Evolutionary conservation across 2,329 filamentous ascomycete species (phyloP), one percentile per base, ranked within the genome.

Genomic region (Penicillium frequentans): DNA sequence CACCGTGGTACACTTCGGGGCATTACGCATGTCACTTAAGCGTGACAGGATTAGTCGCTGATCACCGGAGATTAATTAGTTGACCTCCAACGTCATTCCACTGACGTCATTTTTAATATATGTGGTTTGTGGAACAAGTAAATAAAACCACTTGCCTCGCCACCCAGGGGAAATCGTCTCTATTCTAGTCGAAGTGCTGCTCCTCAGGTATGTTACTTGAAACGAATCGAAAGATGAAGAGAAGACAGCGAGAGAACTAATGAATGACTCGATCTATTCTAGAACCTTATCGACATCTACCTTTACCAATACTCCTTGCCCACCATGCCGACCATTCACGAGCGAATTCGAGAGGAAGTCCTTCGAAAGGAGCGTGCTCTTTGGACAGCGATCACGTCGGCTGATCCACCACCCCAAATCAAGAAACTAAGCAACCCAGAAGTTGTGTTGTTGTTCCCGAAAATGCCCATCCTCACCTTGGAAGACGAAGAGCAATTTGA

Each of bases 311-410:
- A 39, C 26, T 27, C 24, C 16, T 42, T 29, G 9, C 27, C 9
- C 58, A 60, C 39, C 49, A 75, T 75, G 73, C 65, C 71, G 24
- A 58, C 67, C 27, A 75, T 75, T 45, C 69, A 75, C 68, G 70
- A 75, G 24, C 69, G 72, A 21, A 75, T 75, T 59, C 68, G 69
- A 35, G 63, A 73, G 21, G 72, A 74, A 46, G 64, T 75, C 49
- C 61, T 72, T 50, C 58, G 62, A 54, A 71, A 72, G 50, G 71
- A 74, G 56, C 72, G 69, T 16, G 66, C 68, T 0, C 67, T 75
- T 7, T 75, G 73, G 73, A 73, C 71, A 6, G 70, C 73, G 1
- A 60, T 75, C n/a, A 75, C 73, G 9, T 74, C 71, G 0, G 73
- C 72, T 16, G 68, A 73, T 49, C 73, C 73, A 1, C 70, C 62